Conservation (phyloP, 768 basidiomycete species). For the Collybia sp. region DNA sequence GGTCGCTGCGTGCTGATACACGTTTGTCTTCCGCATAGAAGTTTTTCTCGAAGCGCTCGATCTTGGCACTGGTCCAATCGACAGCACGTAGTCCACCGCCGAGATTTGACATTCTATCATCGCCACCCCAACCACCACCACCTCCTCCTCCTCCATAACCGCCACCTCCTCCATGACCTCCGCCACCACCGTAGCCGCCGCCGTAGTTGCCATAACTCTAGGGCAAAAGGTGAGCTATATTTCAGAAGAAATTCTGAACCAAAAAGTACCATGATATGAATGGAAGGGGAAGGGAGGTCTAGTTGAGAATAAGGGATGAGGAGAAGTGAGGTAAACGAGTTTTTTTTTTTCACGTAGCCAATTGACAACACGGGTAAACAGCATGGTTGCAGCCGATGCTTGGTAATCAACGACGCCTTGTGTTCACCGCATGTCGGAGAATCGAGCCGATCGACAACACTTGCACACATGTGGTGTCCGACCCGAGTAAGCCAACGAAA, state of each 20-base stretch:
- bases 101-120: conserved; percentile 76
- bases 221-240: too few relatives aligned
- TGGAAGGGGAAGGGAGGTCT: not conserved
- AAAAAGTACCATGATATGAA: conserved; percentile 2
- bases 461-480: too few relatives aligned
- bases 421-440: too few relatives aligned
- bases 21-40: conserved; percentile 92
- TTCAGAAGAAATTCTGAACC: too few relatives aligned
- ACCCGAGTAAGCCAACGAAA: too few relatives aligned
- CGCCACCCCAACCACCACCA: conserved; percentile 48
- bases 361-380: conserved; percentile 7
- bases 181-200: conserved; percentile 27
- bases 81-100: conserved; percentile 79
- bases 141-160: conserved; percentile 44
- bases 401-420: not conserved
- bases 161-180: conserved; percentile 31
- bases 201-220: conserved; percentile 42
- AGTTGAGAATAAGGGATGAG: conserved; percentile 7
- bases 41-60: conserved; percentile 95
- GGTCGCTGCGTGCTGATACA: conserved; percentile 70
- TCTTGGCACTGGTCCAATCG: conserved; percentile 74
- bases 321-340: conserved; percentile 11
- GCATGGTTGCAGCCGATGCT: not conserved
- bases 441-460: too few relatives aligned
- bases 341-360: conserved; percentile 13